Conservation (phyloP, 441 rosid species). For the Populus hybrid region DNA sequence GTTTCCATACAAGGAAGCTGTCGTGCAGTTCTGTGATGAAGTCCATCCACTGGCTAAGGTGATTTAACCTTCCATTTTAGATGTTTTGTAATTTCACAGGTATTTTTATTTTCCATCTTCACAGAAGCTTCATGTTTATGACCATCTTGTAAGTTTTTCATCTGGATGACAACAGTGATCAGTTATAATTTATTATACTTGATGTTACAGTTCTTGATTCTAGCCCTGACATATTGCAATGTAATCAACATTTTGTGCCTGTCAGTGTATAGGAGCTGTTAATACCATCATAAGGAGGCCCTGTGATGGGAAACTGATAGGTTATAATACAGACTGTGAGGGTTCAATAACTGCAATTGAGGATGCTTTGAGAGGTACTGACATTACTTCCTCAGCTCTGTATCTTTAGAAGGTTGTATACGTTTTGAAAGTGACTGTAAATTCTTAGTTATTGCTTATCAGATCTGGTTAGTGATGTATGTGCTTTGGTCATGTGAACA, state of each 20-base stretch:
- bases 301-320: slow-evolving; percentile 49
- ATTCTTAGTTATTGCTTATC: background rate
- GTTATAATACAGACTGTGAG: slow-evolving; percentile 55
- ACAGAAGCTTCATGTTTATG: background rate
- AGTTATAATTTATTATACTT: background rate
- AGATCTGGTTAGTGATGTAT: slow-evolving; percentile 1
- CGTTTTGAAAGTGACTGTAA: background rate
- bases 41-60: slow-evolving; percentile 61
- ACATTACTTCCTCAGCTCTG: background rate
- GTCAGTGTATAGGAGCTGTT: slow-evolving; percentile 54
- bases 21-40: slow-evolving; percentile 47
- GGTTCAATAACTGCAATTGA: slow-evolving; percentile 53
- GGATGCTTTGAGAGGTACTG: slow-evolving; percentile 52
- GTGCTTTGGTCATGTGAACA: background rate
- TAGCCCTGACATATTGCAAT: background rate
- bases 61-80: background rate
- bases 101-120: background rate
- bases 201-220: background rate
- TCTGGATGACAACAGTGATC: background rate
- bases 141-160: background rate
- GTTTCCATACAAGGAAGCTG: slow-evolving; percentile 61
- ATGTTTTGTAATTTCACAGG: background rate
- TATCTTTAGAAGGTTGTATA: background rate
- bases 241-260: slow-evolving; percentile 3
- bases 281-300: slow-evolving; percentile 52